Evolutionary conservation across 2,329 filamentous ascomycete species (phyloP).

Genomic region (Setomelanomma holmii): DNA sequence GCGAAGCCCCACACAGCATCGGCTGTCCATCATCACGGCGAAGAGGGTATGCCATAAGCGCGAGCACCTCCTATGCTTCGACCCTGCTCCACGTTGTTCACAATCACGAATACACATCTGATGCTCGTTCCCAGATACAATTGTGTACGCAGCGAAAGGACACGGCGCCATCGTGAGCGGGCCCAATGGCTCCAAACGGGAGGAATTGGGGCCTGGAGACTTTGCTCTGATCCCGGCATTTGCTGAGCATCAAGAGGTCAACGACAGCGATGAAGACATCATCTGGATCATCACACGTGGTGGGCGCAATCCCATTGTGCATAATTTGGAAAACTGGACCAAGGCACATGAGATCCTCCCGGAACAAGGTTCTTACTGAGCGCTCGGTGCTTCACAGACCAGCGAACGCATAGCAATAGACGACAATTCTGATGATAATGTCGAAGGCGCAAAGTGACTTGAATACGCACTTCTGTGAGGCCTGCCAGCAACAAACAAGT

Average conservation of each 20-base stretch:
- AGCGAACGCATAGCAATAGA: too few relatives aligned
- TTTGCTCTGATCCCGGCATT: constrained; percentile 74
- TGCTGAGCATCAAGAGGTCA: constrained; percentile 74
- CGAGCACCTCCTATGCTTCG: not conserved
- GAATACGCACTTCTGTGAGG: too few relatives aligned
- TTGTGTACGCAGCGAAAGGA: constrained; percentile 71
- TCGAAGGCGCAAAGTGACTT: too few relatives aligned
- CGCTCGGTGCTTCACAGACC: too few relatives aligned
- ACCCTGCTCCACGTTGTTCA: not conserved
- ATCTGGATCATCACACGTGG: constrained; percentile 72
- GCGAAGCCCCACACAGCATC: constrained; percentile 68
- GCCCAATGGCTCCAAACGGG: constrained; percentile 60
- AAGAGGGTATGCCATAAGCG: constrained; percentile 61
- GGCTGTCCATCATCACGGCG: constrained; percentile 72
- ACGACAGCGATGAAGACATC: constrained; percentile 68
- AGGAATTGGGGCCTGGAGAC: constrained; percentile 68
- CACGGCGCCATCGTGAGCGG: constrained; percentile 66
- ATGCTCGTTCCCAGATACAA: constrained; percentile 62
- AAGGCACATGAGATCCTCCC: constrained; percentile 28
- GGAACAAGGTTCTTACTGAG: constrained; percentile 6
- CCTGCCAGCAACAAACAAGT: too few relatives aligned
- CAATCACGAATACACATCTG: constrained; percentile 6
- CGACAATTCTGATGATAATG: too few relatives aligned
- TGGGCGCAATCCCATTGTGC: constrained; percentile 66
- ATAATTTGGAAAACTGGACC: constrained; percentile 69